A percentile compares a stretch with the other conserved stretches of the same genome.
Evolutionary conservation across 148 eudicot species (phyloP).

Genomic region (Polygonum aviculare): DNA sequence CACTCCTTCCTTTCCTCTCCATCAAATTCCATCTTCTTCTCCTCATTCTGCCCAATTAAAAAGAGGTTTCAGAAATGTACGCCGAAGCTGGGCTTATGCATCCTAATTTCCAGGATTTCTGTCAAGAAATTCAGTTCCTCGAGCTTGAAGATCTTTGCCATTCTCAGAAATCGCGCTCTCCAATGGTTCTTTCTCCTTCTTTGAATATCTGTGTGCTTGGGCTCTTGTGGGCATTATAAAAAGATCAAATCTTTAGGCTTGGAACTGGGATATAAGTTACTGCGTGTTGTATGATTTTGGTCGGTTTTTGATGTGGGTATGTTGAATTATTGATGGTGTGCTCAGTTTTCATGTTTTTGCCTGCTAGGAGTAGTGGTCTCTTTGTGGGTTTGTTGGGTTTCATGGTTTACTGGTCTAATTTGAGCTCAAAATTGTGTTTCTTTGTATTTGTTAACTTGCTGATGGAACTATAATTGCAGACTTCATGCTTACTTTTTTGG

Average conservation of each 20-base stretch:
- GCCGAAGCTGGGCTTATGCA: constrained; percentile 34
- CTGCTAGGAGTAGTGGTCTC: not conserved
- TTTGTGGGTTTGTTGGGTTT: not conserved
- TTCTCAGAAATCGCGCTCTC: constrained; percentile 39
- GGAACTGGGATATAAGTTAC: not conserved
- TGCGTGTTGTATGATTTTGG: not conserved
- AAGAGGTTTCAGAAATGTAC: constrained; percentile 8
- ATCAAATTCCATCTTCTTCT: not conserved
- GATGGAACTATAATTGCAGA: not conserved
- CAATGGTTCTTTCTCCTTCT: constrained; percentile 28
- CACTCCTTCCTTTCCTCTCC: not conserved
- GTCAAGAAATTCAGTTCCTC: constrained; percentile 51
- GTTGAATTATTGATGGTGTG: not conserved
- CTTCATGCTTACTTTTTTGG: not conserved
- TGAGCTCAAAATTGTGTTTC: not conserved
- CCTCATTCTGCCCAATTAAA: not conserved
- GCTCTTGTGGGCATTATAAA: not conserved
- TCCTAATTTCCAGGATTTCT: constrained; percentile 60
- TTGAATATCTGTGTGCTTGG: constrained; percentile 13
- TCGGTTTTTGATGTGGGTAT: not conserved
- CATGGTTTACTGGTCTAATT: not conserved
- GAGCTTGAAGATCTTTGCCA: constrained; percentile 50
- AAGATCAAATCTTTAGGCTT: not conserved
- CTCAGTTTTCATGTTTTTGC: not conserved
- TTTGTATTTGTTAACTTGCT: not conserved